Evolutionary conservation across 768 basidiomycete species (phyloP).

Genomic region (Serendipita sp.): DNA sequence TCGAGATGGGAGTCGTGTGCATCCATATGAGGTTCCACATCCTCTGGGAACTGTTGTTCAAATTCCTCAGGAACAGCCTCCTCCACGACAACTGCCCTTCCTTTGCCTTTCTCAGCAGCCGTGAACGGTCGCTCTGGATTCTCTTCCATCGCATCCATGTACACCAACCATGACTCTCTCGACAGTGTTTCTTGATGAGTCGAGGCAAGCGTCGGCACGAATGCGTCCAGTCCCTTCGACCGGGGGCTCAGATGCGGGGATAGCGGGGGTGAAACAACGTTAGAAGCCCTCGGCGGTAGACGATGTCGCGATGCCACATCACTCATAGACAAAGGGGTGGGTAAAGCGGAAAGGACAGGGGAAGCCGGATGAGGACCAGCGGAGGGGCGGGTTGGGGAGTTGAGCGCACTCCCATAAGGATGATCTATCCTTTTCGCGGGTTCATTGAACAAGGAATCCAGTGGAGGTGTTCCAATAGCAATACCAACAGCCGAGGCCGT

Average conservation of each 20-base stretch:
- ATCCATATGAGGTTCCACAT: not conserved
- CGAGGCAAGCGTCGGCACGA: not conserved
- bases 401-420: constrained; percentile 13
- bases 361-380: constrained; percentile 27
- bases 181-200: not conserved
- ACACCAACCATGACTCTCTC: not conserved
- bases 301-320: constrained; percentile 23
- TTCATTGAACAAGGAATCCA: constrained; percentile 14
- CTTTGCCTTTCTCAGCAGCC: not conserved
- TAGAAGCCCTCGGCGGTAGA: constrained; percentile 19
- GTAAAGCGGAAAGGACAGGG: constrained; percentile 11
- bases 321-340: constrained; percentile 12
- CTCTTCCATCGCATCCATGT: not conserved
- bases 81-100: not conserved
- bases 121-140: not conserved
- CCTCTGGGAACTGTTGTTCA: constrained; percentile 3
- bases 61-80: not conserved
- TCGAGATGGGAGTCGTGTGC: not conserved
- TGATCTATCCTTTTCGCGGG: constrained; percentile 11
- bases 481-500: constrained; percentile 23
- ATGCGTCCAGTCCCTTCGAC: not conserved
- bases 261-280: not conserved
- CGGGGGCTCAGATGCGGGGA: not conserved
- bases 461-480: constrained; percentile 26
- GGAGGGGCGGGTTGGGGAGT: constrained; percentile 26